A percentile compares a stretch with the other conserved stretches of the same genome.
These are phyloP conservation scores for Wilhelminamyces savonicus DNA, from an alignment of 805 yeast species.

Conservation along the genomic window DNA sequence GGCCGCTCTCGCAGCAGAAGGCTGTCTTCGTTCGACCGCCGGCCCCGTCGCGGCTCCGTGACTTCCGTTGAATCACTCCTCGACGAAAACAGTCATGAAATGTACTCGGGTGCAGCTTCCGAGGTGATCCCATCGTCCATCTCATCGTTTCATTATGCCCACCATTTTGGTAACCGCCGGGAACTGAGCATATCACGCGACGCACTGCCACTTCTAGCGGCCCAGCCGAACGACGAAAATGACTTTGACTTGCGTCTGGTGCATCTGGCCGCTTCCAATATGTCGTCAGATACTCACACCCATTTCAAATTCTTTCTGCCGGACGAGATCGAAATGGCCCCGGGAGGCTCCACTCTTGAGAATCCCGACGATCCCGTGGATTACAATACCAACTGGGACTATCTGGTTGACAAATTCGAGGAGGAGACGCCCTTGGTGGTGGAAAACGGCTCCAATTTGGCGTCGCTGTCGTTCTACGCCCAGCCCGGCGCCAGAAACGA, in stretches of 20 bases:
- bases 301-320: slow-evolving; percentile 78
- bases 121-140: slow-evolving; percentile 74
- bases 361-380: slow-evolving; percentile 53
- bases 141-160: slow-evolving; percentile 69
- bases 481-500: slow-evolving; percentile 6
- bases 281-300: slow-evolving; percentile 29
- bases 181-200: slow-evolving; percentile 18
- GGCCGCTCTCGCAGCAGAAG: slow-evolving; percentile 10
- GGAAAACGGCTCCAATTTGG: too few species aligned
- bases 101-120: slow-evolving; percentile 73
- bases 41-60: slow-evolving; percentile 27
- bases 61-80: slow-evolving; percentile 24
- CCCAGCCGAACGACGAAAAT: slow-evolving; percentile 9
- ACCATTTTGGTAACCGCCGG: slow-evolving; percentile 34
- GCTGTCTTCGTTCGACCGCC: slow-evolving; percentile 16
- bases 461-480: slow-evolving; percentile 1
- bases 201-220: slow-evolving; percentile 29
- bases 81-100: slow-evolving; percentile 63
- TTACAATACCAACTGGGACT: slow-evolving; percentile 72
- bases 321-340: slow-evolving; percentile 80
- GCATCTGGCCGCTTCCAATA: slow-evolving; percentile 27
- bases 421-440: too few species aligned
- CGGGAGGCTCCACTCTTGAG: slow-evolving; percentile 76
- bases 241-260: slow-evolving; percentile 29
- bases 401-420: slow-evolving; percentile 43